These are phyloP conservation scores for Xylariaceae sp. DNA, from an alignment of 2,329 filamentous ascomycete species.

Conservation along the genomic window DNA sequence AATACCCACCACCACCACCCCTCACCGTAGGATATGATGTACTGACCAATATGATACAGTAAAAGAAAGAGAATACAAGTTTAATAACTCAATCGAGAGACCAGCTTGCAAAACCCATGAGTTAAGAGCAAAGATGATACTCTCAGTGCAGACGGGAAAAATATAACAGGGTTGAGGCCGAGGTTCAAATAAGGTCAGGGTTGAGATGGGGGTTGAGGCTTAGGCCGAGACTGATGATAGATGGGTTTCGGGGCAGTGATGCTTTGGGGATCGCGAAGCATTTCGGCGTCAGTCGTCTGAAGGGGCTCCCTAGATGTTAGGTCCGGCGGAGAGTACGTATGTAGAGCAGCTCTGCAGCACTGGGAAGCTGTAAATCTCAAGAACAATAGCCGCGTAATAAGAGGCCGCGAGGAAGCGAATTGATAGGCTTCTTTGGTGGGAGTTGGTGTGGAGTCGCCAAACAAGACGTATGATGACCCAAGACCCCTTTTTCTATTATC, in stretches of 20 bases:
- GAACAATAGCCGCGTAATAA: conserved; percentile 31
- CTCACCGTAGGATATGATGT: conserved; percentile 31
- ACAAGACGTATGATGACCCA: conserved; percentile 9
- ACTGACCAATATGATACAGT: conserved; percentile 44
- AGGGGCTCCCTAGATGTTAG: conserved; percentile 20
- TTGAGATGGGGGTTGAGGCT: conserved; percentile 13
- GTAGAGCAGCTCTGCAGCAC: conserved; percentile 29
- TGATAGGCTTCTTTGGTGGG: conserved; percentile 22
- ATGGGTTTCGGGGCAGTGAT: conserved; percentile 26
- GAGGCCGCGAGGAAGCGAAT: conserved; percentile 23
- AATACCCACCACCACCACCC: conserved; percentile 15
- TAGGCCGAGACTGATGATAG: conserved; percentile 21
- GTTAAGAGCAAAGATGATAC: conserved; percentile 17
- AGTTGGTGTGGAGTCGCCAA: conserved; percentile 32
- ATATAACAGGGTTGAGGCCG: conserved; percentile 12
- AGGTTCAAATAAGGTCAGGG: neutral
- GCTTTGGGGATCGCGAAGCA: conserved; percentile 32
- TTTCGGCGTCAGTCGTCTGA: conserved; percentile 33
- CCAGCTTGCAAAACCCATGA: conserved; percentile 17
- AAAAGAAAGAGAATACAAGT: conserved; percentile 30
- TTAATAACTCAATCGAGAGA: conserved; percentile 30
- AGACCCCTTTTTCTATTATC: neutral
- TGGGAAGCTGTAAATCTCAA: conserved; percentile 21
- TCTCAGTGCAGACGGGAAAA: conserved; percentile 20
- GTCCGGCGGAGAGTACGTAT: conserved; percentile 21